Evolutionary conservation across 768 basidiomycete species (phyloP).

Genomic region (Paxillus rubicundulus): DNA sequence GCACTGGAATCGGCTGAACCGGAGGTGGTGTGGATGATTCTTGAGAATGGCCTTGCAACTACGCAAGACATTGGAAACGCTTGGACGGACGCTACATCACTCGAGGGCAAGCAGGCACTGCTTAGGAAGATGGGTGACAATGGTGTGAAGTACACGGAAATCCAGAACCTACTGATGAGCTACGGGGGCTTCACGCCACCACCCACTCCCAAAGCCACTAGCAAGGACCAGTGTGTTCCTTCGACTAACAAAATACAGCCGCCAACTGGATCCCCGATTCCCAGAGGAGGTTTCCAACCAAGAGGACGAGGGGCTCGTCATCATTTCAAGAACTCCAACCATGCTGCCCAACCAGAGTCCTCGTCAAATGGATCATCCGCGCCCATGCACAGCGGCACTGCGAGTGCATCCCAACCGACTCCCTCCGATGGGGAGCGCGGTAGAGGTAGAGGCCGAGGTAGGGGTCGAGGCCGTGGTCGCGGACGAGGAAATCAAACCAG

Average conservation of each 20-base stretch:
- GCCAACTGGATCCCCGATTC: slow-evolving; percentile 6
- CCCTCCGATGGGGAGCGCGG: slow-evolving; percentile 34
- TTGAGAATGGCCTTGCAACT: slow-evolving; percentile 54
- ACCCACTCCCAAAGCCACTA: slow-evolving; percentile 27
- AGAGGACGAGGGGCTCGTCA: slow-evolving; percentile 9
- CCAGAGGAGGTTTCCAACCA: slow-evolving; percentile 3
- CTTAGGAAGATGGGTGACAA: slow-evolving; percentile 26
- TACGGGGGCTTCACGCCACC: slow-evolving; percentile 53
- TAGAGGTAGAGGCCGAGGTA: slow-evolving; percentile 38
- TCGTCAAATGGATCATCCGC: slow-evolving; percentile 2
- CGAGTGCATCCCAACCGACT: slow-evolving; percentile 8
- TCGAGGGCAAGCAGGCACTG: slow-evolving; percentile 26
- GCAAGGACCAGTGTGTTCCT: slow-evolving; percentile 9
- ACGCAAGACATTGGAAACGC: slow-evolving; percentile 47
- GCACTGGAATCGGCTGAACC: slow-evolving; percentile 62
- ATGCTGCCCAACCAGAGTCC: neutral
- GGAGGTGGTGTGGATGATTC: slow-evolving; percentile 60
- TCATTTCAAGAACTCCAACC: slow-evolving; percentile 5
- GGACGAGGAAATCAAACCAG: slow-evolving; percentile 31
- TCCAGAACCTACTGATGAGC: slow-evolving; percentile 50
- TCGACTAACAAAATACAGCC: slow-evolving; percentile 13
- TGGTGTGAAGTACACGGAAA: slow-evolving; percentile 43
- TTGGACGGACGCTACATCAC: slow-evolving; percentile 49
- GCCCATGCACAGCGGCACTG: slow-evolving; percentile 10
- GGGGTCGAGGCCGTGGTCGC: slow-evolving; percentile 39